phyloP scores from a whole-genome alignment of 2,329 filamentous ascomycete genomes.

The Fusarium cyanostomum region DNA sequence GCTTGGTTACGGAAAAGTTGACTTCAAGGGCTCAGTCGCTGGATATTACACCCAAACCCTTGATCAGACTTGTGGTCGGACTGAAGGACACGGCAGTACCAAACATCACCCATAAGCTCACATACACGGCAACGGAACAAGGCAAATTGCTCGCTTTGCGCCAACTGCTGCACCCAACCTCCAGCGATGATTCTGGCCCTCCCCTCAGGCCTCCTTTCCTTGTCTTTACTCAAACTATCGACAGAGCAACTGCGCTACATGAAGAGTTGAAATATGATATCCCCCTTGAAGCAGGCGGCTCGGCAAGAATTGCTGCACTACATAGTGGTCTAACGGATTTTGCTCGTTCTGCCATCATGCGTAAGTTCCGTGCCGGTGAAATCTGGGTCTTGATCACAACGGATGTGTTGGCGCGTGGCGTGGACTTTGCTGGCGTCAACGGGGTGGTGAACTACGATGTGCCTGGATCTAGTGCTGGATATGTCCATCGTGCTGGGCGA shows the following conservation, averaged over 20 bases:
- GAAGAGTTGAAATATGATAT: slow-evolving; percentile 96
- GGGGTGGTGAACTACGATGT: slow-evolving; percentile 98
- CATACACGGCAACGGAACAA: slow-evolving; percentile 90
- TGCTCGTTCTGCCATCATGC: slow-evolving; percentile 82
- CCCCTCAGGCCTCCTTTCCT: slow-evolving; percentile 86
- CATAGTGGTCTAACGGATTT: slow-evolving; percentile 86
- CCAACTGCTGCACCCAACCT: slow-evolving; percentile 83
- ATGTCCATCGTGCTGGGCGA: slow-evolving; percentile 92
- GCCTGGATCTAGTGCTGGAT: slow-evolving; percentile 86
- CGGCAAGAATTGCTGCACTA: slow-evolving; percentile 85
- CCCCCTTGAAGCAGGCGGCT: slow-evolving; percentile 84
- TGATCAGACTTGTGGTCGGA: slow-evolving; percentile 91
- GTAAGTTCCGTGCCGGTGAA: slow-evolving; percentile 88
- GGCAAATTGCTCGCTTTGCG: slow-evolving; percentile 93
- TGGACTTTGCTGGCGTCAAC: slow-evolving; percentile 95
- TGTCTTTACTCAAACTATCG: slow-evolving; percentile 96
- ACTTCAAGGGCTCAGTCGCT: slow-evolving; percentile 59
- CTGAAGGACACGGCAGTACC: slow-evolving; percentile 95
- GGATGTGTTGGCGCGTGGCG: slow-evolving; percentile 87
- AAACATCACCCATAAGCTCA: slow-evolving; percentile 87
- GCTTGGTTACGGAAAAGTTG: slow-evolving; percentile 76
- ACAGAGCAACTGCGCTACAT: slow-evolving; percentile 85
- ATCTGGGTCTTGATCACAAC: slow-evolving; percentile 98
- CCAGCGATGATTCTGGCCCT: slow-evolving; percentile 63
- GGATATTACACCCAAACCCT: slow-evolving; percentile 54